Evolutionary conservation across 2,329 filamentous ascomycete species (phyloP).

Genomic region (Hymenoscyphus fructigenus): DNA sequence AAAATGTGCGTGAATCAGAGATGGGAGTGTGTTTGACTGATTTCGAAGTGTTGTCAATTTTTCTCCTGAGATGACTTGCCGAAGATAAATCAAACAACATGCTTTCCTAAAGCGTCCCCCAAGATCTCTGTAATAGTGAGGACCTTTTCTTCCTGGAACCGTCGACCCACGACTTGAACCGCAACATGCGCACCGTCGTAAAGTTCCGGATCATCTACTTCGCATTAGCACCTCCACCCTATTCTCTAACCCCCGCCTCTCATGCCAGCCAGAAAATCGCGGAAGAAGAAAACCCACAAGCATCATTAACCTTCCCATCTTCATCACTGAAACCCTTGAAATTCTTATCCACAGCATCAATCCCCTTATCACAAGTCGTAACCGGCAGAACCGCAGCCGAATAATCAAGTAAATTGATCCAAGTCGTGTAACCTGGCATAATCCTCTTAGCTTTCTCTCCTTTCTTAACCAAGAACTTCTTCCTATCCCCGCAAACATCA

Average conservation of each 20-base stretch:
- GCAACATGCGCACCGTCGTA: constrained; percentile 49
- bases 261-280: constrained; percentile 36
- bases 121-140: constrained; percentile 40
- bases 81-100: constrained; percentile 14
- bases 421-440: constrained; percentile 22
- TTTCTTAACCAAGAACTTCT: constrained; percentile 15
- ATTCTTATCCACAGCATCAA: constrained; percentile 38
- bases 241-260: constrained; percentile 18
- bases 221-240: constrained; percentile 45
- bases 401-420: constrained; percentile 56
- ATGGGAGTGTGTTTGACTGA: too few species aligned
- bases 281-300: constrained; percentile 47
- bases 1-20: too few species aligned
- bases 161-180: constrained; percentile 52
- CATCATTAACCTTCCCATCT: constrained; percentile 46
- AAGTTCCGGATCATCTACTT: constrained; percentile 43
- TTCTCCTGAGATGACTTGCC: too few species aligned
- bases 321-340: constrained; percentile 43
- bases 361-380: constrained; percentile 45
- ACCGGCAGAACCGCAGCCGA: constrained; percentile 56
- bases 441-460: constrained; percentile 22
- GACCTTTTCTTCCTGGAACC: constrained; percentile 55
- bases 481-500: constrained; percentile 15
- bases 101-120: constrained; percentile 28
- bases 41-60: too few species aligned